Evolutionary conservation across 1,284 basidiomycete genomes (phyloP).

Genomic region (Irpex sp.): DNA sequence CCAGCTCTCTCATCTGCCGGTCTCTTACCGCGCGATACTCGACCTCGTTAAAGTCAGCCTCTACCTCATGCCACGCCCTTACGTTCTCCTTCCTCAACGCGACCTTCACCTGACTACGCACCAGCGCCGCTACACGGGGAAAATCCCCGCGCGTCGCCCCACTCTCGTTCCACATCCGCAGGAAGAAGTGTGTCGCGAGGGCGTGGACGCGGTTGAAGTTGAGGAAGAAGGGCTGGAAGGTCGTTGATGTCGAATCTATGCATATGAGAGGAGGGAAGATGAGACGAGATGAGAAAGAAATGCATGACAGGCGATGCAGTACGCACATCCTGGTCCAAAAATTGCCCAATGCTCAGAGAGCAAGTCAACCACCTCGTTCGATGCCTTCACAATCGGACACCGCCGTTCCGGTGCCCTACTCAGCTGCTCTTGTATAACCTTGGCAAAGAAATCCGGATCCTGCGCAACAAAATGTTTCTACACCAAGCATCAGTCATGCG

Average conservation of each 20-base stretch:
- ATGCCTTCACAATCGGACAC: constrained; percentile 85
- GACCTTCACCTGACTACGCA: constrained; percentile 83
- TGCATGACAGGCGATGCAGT: no score
- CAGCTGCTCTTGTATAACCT: constrained; percentile 82
- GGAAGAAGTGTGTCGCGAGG: constrained; percentile 84
- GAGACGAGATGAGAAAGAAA: background rate
- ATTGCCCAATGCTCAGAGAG: constrained; percentile 87
- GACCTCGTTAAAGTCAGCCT: constrained; percentile 80
- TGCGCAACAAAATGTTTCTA: constrained; percentile 35
- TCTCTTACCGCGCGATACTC: constrained; percentile 89
- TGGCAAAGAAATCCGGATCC: constrained; percentile 80
- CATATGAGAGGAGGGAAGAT: no score
- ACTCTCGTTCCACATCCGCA: constrained; percentile 94
- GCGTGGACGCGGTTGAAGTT: constrained; percentile 84
- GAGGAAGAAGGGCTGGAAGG: constrained; percentile 88
- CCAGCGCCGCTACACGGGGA: constrained; percentile 75
- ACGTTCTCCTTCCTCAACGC: constrained; percentile 75
- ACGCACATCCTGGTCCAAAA: constrained; percentile 73
- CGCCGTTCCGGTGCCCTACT: constrained; percentile 74
- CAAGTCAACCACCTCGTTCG: constrained; percentile 84
- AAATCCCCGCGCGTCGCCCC: constrained; percentile 82
- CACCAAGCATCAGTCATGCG: background rate
- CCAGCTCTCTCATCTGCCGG: constrained; percentile 91
- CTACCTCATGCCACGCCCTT: constrained; percentile 83
- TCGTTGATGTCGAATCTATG: constrained; percentile 76